Evolutionary conservation across 306 rosid species (phyloP), one percentile per base, ranked within the genome.

Genomic region (Cucurbita pepo): DNA sequence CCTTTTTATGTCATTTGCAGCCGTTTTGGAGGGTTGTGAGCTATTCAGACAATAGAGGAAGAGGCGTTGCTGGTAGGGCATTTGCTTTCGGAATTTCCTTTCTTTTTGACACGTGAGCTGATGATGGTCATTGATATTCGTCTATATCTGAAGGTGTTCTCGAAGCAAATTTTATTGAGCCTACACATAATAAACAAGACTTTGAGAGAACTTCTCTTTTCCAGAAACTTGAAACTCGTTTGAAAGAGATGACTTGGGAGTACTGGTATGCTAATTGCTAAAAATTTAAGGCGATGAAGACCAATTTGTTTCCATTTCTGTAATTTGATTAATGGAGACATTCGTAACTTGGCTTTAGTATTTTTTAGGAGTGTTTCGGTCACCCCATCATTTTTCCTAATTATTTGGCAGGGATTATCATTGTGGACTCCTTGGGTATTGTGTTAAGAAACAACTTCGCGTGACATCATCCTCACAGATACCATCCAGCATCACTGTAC

Each of bases 181-280:
- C 99, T 5, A 81, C 95, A 19, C 99, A 94, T 82, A 85, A 89
- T 78, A 94, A 94, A 81, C 99, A 94, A 85, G 99, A 94, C 80
- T 94, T 94, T 72, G 99, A 94, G 85, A 89, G 80, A 85, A 91
- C 96, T 77, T 81, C 92, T 51, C 76, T 94, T 77, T 91, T 89
- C 78, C 97, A 86, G 83, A 94, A 89, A 84, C 95, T 94, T 79
- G 96, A 89, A 86, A 74, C 2, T 41, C 97, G 99, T 34, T 85
- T 94, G 79, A 94, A 84, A 82, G 88, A 84, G 22, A 91, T 91
- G 99, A 87, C 96, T 7, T 82, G 84, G 87, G 99, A 94, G 76
- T 94, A 91, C 83, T 94, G 97, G 99, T 89, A 77, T 44, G 47
- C 44, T 77, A n/a, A 77, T 77, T 64, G 73, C 51, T 9, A 53